These are phyloP conservation scores for Stevia rebaudiana DNA, from an alignment of 140 eudicot genomes.

Conservation along the genomic window DNA sequence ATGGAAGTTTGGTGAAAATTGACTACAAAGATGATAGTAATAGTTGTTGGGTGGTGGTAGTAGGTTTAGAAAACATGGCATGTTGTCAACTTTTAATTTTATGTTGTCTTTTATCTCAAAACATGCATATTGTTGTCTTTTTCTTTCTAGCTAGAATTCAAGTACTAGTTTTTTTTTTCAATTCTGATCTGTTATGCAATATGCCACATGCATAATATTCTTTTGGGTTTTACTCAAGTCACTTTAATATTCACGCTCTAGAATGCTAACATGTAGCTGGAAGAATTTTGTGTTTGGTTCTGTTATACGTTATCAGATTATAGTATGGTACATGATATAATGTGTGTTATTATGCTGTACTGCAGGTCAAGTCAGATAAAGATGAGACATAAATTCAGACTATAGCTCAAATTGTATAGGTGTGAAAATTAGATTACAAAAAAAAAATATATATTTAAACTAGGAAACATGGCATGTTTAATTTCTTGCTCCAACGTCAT, in stretches of 20 bases:
- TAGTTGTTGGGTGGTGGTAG: conserved; percentile 13
- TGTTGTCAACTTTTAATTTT: conserved; percentile 13
- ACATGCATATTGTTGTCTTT: conserved; percentile 9
- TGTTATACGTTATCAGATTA: background rate
- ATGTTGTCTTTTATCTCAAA: conserved; percentile 14
- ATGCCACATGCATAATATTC: conserved; percentile 16
- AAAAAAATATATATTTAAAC: background rate
- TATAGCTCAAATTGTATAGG: background rate
- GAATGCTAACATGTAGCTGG: background rate
- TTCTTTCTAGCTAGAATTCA: conserved; percentile 23
- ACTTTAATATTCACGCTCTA: background rate
- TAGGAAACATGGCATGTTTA: background rate
- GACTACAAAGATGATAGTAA: background rate
- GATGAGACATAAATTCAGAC: background rate
- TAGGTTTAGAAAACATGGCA: conserved; percentile 17
- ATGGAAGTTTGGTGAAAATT: background rate
- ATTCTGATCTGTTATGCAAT: background rate
- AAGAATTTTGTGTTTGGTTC: background rate
- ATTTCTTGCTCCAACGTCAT: background rate
- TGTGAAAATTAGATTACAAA: background rate
- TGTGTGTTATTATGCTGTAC: background rate
- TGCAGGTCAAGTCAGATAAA: background rate
- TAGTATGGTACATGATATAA: background rate
- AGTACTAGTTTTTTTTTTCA: conserved; percentile 14
- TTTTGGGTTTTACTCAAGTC: background rate